Conservation (phyloP, 805 yeast genomes). For the Candida bentonensis region DNA sequence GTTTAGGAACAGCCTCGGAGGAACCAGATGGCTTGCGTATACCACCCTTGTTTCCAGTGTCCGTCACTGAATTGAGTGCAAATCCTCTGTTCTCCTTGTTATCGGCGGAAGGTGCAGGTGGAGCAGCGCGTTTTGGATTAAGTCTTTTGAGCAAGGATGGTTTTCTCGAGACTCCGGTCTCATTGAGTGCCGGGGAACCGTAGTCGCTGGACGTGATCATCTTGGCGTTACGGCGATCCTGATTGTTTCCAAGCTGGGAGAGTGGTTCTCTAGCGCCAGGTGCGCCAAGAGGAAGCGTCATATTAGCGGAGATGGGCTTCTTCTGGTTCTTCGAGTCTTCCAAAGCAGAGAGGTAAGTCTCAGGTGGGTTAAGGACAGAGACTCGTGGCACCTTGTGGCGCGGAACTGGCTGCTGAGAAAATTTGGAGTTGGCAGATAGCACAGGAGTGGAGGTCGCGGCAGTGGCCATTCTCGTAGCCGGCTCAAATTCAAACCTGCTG, state of each 20-base stretch:
- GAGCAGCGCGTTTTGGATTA: conserved; percentile 10
- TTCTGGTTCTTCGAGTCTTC: conserved; percentile 4
- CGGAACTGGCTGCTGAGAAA: background rate
- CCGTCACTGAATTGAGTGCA: background rate
- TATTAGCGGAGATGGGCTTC: conserved; percentile 1
- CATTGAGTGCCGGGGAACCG: background rate
- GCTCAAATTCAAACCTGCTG: background rate
- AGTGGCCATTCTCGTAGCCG: background rate
- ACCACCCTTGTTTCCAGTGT: background rate
- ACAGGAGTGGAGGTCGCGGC: background rate
- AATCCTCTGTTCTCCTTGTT: background rate
- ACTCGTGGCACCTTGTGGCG: background rate
- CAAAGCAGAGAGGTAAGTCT: background rate
- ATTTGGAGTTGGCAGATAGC: background rate
- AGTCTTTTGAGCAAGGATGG: conserved; percentile 7
- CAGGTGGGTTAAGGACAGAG: conserved; percentile 1
- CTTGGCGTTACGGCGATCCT: conserved; percentile 3
- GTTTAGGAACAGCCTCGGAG: conserved; percentile 15
- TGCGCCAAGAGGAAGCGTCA: background rate
- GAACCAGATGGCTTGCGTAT: background rate
- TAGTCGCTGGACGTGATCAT: conserved; percentile 5
- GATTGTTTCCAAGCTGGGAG: background rate
- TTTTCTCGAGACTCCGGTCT: conserved; percentile 3
- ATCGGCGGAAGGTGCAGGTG: conserved; percentile 8
- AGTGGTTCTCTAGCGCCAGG: background rate